Percentiles rank a stretch among this genome's conserved stretches.
phyloP scores from a whole-genome alignment of 2,329 filamentous ascomycete species.

The Bipolaris oryzae region DNA sequence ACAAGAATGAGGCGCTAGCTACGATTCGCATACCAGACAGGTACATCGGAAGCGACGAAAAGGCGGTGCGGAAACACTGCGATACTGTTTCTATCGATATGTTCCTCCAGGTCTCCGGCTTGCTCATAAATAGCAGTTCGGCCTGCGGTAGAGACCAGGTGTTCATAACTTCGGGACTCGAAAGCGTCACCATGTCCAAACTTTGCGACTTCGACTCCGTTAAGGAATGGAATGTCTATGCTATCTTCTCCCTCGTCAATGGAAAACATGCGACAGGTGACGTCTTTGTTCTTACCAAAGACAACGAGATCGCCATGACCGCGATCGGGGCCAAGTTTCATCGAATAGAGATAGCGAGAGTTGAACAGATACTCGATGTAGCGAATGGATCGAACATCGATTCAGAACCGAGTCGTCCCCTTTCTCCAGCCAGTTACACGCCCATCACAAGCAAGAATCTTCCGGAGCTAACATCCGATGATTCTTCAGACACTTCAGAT shows the following conservation, averaged over 20 bases:
- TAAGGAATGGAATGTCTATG: constrained; percentile 17
- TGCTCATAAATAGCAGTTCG: constrained; percentile 27
- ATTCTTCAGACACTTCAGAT: constrained; percentile 2
- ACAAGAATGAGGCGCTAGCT: constrained; percentile 19
- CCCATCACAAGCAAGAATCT: neutral
- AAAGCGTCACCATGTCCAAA: constrained; percentile 18
- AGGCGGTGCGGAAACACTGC: constrained; percentile 12
- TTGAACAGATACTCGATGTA: constrained; percentile 13
- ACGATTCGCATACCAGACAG: constrained; percentile 8
- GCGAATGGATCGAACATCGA: constrained; percentile 8
- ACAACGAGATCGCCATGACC: constrained; percentile 11
- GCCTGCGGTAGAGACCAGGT: constrained; percentile 16
- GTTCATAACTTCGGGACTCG: constrained; percentile 21
- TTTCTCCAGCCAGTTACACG: neutral
- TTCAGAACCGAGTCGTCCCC: neutral
- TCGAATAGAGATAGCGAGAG: constrained; percentile 16
- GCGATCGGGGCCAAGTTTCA: constrained; percentile 20
- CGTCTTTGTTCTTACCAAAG: constrained; percentile 16
- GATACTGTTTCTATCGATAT: constrained; percentile 25
- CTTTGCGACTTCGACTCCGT: constrained; percentile 8
- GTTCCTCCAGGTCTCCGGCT: constrained; percentile 26
- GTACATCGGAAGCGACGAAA: constrained; percentile 19
- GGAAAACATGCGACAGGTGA: constrained; percentile 17
- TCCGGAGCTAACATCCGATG: constrained; percentile 1
- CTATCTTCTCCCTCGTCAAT: constrained; percentile 8